Conservation (phyloP, 2,329 filamentous ascomycete genomes). For the Shiraia sp. region DNA sequence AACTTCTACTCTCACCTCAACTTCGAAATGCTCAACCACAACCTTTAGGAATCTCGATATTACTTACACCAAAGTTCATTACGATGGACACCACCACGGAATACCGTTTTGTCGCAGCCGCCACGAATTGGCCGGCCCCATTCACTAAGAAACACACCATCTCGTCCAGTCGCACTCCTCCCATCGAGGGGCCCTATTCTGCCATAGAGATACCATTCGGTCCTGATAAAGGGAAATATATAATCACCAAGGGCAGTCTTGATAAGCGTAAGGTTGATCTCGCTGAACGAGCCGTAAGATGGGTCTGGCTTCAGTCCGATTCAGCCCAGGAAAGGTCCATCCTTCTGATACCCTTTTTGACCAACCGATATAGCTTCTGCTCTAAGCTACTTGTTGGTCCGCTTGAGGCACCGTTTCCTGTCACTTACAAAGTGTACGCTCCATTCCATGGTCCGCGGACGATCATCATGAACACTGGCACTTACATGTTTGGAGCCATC, state of each 20-base stretch:
- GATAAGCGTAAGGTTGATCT: background rate
- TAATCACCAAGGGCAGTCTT: background rate
- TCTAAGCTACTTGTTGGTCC: background rate
- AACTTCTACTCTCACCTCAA: background rate
- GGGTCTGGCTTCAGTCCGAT: background rate
- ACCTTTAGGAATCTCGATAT: background rate
- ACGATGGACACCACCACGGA: no score
- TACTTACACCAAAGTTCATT: background rate
- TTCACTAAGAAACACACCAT: conserved; percentile 4
- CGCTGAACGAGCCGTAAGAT: conserved; percentile 1
- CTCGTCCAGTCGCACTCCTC: background rate
- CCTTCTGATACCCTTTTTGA: no score
- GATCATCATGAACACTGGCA: background rate
- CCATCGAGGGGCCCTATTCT: conserved; percentile 3
- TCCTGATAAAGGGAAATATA: conserved; percentile 1
- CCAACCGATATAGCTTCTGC: background rate
- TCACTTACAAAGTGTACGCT: background rate
- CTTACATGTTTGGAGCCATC: background rate
- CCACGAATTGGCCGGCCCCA: background rate
- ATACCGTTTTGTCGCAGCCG: background rate
- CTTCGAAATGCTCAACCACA: background rate
- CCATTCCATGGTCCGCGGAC: conserved; percentile 5
- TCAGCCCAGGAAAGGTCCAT: no score
- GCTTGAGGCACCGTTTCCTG: background rate
- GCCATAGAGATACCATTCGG: conserved; percentile 1